Conservation (phyloP, 2,329 filamentous ascomycete species). For the Didymella sp. region DNA sequence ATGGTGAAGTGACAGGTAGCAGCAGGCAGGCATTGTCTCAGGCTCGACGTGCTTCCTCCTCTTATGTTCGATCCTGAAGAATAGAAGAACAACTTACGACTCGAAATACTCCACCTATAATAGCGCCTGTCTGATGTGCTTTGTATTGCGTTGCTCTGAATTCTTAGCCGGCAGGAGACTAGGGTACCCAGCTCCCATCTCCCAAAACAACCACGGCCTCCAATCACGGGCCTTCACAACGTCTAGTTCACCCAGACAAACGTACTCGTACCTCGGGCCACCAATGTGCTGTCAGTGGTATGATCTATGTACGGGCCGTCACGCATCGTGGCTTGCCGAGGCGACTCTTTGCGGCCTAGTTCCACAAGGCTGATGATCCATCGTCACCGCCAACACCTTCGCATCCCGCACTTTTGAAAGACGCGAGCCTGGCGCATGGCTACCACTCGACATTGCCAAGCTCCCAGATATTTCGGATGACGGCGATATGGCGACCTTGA, state of each 20-base stretch:
- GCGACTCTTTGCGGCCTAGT: conserved; percentile 27
- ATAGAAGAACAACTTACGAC: conserved; percentile 21
- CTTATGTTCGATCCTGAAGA: conserved; percentile 20
- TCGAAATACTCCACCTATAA: not conserved
- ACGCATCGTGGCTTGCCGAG: conserved; percentile 22
- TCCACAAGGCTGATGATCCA: conserved; percentile 31
- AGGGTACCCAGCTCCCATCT: not conserved
- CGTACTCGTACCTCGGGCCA: conserved; percentile 2
- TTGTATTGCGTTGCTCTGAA: not conserved
- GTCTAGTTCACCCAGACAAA: not conserved
- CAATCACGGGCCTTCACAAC: not conserved
- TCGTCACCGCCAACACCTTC: conserved; percentile 35
- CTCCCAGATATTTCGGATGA: conserved; percentile 19
- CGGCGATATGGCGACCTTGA: conserved; percentile 50
- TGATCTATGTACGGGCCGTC: conserved; percentile 16
- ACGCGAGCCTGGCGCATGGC: conserved; percentile 27
- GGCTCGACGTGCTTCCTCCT: conserved; percentile 14
- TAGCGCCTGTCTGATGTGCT: not conserved
- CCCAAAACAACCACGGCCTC: not conserved
- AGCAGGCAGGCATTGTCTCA: conserved; percentile 7
- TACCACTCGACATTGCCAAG: conserved; percentile 4
- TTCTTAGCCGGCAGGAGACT: not conserved
- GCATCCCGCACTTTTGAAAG: conserved; percentile 28
- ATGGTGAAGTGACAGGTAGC: conserved; percentile 19
- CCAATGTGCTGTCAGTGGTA: conserved; percentile 1